Percentiles rank a stretch among this genome's conserved stretches.
phyloP scores from a whole-genome alignment of 2,329 filamentous ascomycete species.

The Colletotrichum destructivum region DNA sequence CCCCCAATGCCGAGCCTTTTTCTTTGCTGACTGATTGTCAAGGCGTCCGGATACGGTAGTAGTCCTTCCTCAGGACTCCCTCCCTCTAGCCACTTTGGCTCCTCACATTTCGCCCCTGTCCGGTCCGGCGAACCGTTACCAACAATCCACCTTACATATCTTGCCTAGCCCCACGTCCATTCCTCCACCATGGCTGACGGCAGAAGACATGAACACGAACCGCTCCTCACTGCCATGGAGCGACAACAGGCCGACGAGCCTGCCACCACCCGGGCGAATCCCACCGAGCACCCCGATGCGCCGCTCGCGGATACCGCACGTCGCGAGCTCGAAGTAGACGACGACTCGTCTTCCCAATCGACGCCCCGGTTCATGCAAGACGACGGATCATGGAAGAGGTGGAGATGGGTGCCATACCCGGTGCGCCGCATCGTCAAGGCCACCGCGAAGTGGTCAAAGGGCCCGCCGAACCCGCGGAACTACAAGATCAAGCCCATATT shows the following conservation, averaged over 20 bases:
- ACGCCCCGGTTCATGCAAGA: conserved; percentile 75
- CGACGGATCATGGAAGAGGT: conserved; percentile 63
- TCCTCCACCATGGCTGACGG: conserved; percentile 49
- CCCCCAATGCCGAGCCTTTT: conserved; percentile 36
- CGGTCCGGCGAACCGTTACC: conserved; percentile 20
- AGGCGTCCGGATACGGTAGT: conserved; percentile 21
- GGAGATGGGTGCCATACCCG: conserved; percentile 73
- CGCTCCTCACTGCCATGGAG: conserved; percentile 56
- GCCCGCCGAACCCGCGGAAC: conserved; percentile 67
- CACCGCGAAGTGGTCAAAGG: conserved; percentile 66
- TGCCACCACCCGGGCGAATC: conserved; percentile 35
- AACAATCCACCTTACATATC: conserved; percentile 37
- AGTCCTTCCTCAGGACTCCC: conserved; percentile 36
- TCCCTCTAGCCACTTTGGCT: conserved; percentile 27
- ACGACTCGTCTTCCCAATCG: conserved; percentile 58
- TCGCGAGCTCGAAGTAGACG: conserved; percentile 63
- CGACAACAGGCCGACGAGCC: conserved; percentile 49
- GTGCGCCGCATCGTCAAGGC: conserved; percentile 62
- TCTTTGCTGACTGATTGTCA: conserved; percentile 42
- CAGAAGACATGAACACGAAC: conserved; percentile 53
- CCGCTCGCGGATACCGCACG: conserved; percentile 55
- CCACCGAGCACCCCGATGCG: conserved; percentile 58
- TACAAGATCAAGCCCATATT: conserved; percentile 73
- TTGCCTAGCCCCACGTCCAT: conserved; percentile 14
- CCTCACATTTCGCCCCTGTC: conserved; percentile 33